Conservation (phyloP, 495 filamentous ascomycete species). For the Xylaria telfairii region DNA sequence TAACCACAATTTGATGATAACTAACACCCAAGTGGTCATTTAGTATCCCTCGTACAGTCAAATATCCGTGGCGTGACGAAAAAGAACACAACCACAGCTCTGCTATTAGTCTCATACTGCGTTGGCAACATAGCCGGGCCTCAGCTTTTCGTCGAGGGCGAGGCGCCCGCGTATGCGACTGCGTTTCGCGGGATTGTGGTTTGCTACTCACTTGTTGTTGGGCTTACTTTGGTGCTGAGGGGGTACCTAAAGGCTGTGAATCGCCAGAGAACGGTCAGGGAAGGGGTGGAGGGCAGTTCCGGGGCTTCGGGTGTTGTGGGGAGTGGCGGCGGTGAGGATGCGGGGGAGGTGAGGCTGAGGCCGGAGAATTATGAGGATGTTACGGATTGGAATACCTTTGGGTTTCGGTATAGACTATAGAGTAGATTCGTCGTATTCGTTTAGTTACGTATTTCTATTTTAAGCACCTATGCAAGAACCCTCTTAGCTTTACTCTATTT, state of each 20-base stretch:
- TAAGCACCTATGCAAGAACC: no score
- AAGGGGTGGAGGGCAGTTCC: constrained; percentile 50
- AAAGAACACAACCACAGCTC: constrained; percentile 68
- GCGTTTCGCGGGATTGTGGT: constrained; percentile 60
- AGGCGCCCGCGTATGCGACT: constrained; percentile 46
- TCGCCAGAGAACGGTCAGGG: constrained; percentile 43
- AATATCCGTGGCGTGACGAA: constrained; percentile 77
- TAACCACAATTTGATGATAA: background rate
- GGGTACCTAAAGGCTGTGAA: constrained; percentile 52
- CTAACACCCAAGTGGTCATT: background rate
- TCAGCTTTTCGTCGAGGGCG: constrained; percentile 40
- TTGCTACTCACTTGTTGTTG: constrained; percentile 54
- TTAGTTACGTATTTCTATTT: background rate
- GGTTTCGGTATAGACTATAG: constrained; percentile 58
- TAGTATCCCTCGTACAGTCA: constrained; percentile 47
- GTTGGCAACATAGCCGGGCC: constrained; percentile 56
- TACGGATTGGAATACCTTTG: constrained; percentile 58
- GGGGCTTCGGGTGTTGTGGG: constrained; percentile 50
- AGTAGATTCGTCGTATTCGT: background rate
- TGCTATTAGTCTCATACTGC: constrained; percentile 72
- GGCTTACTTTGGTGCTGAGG: constrained; percentile 47
- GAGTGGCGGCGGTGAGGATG: constrained; percentile 45
- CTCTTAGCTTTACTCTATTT: background rate
- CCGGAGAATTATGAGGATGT: constrained; percentile 58
- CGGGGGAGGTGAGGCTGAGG: constrained; percentile 46